Conservation (phyloP, 495 filamentous ascomycete species). For the Mycothermus thermophilus region DNA sequence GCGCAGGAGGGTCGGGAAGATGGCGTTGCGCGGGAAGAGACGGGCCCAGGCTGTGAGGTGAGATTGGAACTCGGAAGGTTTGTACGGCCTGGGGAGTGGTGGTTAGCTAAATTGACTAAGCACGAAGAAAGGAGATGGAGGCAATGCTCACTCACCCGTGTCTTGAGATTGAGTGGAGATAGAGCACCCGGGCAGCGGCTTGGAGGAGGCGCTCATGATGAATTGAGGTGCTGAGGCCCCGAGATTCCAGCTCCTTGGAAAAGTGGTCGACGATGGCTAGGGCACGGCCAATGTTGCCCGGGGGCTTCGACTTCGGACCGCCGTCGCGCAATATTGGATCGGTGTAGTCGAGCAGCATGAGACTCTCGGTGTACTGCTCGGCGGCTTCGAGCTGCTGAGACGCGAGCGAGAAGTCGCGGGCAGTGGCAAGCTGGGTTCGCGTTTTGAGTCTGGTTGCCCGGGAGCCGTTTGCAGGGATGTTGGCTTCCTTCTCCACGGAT, state of each 20-base stretch:
- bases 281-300: slow-evolving; percentile 39
- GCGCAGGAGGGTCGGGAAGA: slow-evolving; percentile 59
- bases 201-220: slow-evolving; percentile 52
- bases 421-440: slow-evolving; percentile 41
- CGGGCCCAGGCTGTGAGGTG: slow-evolving; percentile 43
- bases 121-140: background rate
- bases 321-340: slow-evolving; percentile 15
- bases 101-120: background rate
- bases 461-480: slow-evolving; percentile 9
- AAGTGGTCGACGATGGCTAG: slow-evolving; percentile 24
- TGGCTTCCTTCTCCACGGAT: slow-evolving; percentile 14
- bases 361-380: slow-evolving; percentile 42
- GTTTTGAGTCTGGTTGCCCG: slow-evolving; percentile 40
- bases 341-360: slow-evolving; percentile 48
- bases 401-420: slow-evolving; percentile 43
- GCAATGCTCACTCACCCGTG: slow-evolving; percentile 26
- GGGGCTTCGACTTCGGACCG: slow-evolving; percentile 21
- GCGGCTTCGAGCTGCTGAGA: slow-evolving; percentile 30
- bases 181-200: slow-evolving; percentile 50
- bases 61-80: slow-evolving; percentile 46
- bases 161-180: slow-evolving; percentile 48
- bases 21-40: slow-evolving; percentile 61
- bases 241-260: slow-evolving; percentile 34
- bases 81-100: slow-evolving; percentile 35
- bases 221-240: slow-evolving; percentile 31